Percentiles rank a stretch among this genome's conserved stretches.
These are phyloP conservation scores for Phytophthora litchii DNA, from an alignment of 352 stramenopile species.

Conservation along the genomic window DNA sequence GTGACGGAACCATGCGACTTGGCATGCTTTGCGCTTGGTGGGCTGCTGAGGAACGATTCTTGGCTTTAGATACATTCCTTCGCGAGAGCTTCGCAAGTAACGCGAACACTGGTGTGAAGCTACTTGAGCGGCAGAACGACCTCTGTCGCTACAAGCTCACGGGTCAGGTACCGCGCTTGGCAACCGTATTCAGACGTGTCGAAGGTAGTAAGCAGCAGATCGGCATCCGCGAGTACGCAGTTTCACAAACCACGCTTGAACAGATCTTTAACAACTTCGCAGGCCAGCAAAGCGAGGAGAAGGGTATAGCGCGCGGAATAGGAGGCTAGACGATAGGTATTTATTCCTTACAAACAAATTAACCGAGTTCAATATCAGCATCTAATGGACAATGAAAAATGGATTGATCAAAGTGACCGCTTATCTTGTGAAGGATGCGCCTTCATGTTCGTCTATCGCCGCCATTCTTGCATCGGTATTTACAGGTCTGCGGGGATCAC, in stretches of 20 bases:
- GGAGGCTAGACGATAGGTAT: constrained; percentile 22
- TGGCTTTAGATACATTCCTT: constrained; percentile 49
- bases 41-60: constrained; percentile 63
- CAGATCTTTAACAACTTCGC: constrained; percentile 94
- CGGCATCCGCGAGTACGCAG: constrained; percentile 83
- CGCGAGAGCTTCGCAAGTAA: constrained; percentile 43
- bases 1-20: constrained; percentile 47
- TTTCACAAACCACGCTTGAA: constrained; percentile 91
- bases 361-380: constrained; percentile 6
- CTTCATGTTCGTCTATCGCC: constrained; percentile 21
- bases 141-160: constrained; percentile 72
- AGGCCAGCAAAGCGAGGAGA: constrained; percentile 73
- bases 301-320: constrained; percentile 56
- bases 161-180: constrained; percentile 55
- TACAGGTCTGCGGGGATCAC: constrained; percentile 62
- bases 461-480: constrained; percentile 13
- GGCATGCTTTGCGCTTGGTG: constrained; percentile 65
- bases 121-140: constrained; percentile 79
- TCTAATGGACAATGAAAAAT: constrained; percentile 21
- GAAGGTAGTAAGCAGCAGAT: constrained; percentile 53
- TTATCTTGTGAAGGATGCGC: constrained; percentile 15
- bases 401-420: constrained; percentile 16
- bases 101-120: constrained; percentile 33
- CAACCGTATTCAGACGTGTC: constrained; percentile 75
- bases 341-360: constrained; percentile 7